Evolutionary conservation across 2,329 filamentous ascomycete genomes (phyloP), one percentile per base, ranked within the genome.

Genomic region (Lecanoromycetidae sp.): DNA sequence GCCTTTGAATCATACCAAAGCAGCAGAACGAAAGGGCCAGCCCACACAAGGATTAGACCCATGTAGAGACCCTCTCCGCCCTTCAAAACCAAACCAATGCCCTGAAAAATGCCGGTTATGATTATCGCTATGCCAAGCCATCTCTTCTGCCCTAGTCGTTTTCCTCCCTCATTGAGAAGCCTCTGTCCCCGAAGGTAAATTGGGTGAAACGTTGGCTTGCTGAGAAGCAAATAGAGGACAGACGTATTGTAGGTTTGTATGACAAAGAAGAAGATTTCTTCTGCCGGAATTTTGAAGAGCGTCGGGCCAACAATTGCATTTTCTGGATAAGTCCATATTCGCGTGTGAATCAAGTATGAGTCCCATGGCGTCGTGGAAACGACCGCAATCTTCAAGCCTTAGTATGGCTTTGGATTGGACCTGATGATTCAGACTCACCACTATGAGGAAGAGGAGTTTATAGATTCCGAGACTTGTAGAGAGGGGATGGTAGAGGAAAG

Each of bases 261-360:
- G 17, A 84, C 63, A 60, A 87, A 87, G 70, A 87, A 87, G 64
- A 86, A 86, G 4, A 86, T 63, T 59, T 87, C 82, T 57, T 87
- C 83, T 4, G 72, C 61, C 0, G 83, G 82, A 15, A 87, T 82
- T n/a, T 68, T 66, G 56, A 75, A 76, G 13, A 84, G 59, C 1
- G 70, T 79, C 0, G 70, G 70, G 0, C 82, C 83, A 29, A 81
- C 57, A 26, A 86, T 74, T 17, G 75, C 81, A 57, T 77, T 66
- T 9, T 70, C 63, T 1, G 82, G 82, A 57, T 86, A 87, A 8
- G 76, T 79, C 82, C 83, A 87, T 57, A 87, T 74, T 36, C 70
- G 66, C 45, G 69, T 75, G 54, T 71, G 74, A 55, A 87, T 82
- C 33, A 87, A 71, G 61, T 84, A 84, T 7, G 80, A 82, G 57